Conservation (phyloP, 345 rosid species). For the Citrus unshiu region DNA sequence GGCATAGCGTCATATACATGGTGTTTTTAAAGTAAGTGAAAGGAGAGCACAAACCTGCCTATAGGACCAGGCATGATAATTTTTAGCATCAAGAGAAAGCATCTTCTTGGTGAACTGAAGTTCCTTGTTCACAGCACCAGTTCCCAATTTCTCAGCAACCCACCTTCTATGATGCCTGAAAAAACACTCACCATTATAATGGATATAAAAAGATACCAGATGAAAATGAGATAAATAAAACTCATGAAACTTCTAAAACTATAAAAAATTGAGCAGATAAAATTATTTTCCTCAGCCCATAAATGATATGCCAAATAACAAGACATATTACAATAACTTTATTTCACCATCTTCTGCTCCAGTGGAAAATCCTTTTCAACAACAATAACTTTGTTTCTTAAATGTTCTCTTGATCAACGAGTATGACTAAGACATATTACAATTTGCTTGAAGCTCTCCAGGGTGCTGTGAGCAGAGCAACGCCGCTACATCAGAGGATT, state of each 20-base stretch:
- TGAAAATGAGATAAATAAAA: neutral
- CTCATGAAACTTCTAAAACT: neutral
- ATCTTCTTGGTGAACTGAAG: slow-evolving; percentile 65
- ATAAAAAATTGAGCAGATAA: neutral
- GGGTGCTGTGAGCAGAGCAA: neutral
- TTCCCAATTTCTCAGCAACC: slow-evolving; percentile 85
- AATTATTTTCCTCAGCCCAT: neutral
- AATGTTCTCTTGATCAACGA: neutral
- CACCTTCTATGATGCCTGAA: slow-evolving; percentile 95
- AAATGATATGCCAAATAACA: neutral
- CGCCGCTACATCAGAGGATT: neutral
- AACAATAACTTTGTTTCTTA: neutral
- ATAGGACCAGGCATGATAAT: slow-evolving; percentile 96
- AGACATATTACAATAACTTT: neutral
- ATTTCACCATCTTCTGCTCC: neutral
- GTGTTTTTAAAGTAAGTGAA: neutral
- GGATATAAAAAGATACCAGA: neutral
- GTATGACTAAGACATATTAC: neutral
- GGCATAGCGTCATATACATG: neutral
- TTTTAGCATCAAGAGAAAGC: slow-evolving; percentile 66
- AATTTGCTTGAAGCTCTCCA: neutral
- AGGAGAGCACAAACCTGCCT: slow-evolving; percentile 63
- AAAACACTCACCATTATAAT: neutral
- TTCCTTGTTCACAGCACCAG: slow-evolving; percentile 53
- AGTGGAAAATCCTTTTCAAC: neutral